Evolutionary conservation across 805 yeast genomes (phyloP).

Genomic region (Schizosaccharomyces japonicus): DNA sequence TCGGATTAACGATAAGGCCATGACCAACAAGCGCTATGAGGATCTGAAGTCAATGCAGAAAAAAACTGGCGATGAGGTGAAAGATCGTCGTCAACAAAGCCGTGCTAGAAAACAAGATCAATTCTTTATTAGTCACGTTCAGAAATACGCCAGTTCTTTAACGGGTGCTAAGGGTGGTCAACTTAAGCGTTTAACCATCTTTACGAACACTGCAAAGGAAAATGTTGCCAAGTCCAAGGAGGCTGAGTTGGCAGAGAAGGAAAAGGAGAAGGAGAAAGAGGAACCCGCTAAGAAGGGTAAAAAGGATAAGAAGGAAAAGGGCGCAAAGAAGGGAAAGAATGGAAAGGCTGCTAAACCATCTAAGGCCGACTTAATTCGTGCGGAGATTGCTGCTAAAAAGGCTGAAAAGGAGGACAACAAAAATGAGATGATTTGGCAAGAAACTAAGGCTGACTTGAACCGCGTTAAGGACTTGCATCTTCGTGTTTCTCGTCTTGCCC

Average conservation of each 20-base stretch:
- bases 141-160: slow-evolving; percentile 2
- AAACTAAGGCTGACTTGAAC: neutral
- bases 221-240: neutral
- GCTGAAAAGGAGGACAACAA: slow-evolving; percentile 1
- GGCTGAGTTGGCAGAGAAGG: neutral
- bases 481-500: slow-evolving; percentile 1
- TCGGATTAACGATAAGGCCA: neutral
- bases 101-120: slow-evolving; percentile 1
- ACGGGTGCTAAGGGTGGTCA: slow-evolving; percentile 4
- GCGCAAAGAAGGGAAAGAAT: neutral
- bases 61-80: slow-evolving; percentile 1
- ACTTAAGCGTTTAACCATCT: slow-evolving; percentile 1
- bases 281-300: neutral
- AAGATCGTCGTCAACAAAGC: neutral
- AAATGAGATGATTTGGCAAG: neutral
- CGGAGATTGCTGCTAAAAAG: slow-evolving; percentile 2
- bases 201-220: neutral
- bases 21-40: neutral
- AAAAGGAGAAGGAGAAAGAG: neutral
- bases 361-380: slow-evolving; percentile 1
- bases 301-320: neutral
- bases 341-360: neutral
- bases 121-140: slow-evolving; percentile 2
- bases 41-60: neutral
- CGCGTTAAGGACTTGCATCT: slow-evolving; percentile 1